Evolutionary conservation across 345 rosid genomes (phyloP).

Genomic region (Arabidopsis suecica): DNA sequence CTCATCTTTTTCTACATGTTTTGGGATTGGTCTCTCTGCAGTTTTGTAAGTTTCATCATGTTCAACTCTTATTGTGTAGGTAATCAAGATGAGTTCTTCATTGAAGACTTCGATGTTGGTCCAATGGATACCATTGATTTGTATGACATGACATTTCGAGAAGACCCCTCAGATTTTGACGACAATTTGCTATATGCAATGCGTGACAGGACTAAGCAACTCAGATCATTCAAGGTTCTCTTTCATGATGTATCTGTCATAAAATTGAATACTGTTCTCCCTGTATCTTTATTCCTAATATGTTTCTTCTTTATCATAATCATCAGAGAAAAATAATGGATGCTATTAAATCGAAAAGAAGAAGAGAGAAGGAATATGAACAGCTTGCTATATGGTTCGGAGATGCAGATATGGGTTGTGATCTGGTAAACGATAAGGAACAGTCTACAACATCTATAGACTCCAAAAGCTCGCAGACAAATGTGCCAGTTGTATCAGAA

Average conservation of each 20-base stretch:
- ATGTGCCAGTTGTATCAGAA: conserved; percentile 33
- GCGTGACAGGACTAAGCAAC: conserved; percentile 50
- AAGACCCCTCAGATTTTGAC: conserved; percentile 57
- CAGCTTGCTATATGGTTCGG: conserved; percentile 80
- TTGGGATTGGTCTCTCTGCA: conserved; percentile 12
- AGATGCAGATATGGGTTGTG: conserved; percentile 55
- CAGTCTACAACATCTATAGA: conserved; percentile 22
- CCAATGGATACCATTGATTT: conserved; percentile 71
- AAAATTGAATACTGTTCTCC: conserved; percentile 7
- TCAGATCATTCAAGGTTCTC: conserved; percentile 74
- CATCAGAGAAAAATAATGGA: conserved; percentile 69
- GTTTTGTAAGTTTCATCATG: conserved; percentile 10
- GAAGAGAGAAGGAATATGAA: conserved; percentile 75
- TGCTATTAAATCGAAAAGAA: conserved; percentile 61
- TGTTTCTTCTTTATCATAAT: conserved; percentile 25
- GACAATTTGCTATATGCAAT: conserved; percentile 56
- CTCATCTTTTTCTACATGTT: conserved; percentile 7
- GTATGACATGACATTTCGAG: conserved; percentile 59
- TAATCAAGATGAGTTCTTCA: conserved; percentile 44
- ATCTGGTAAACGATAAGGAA: conserved; percentile 37
- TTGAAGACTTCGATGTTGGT: conserved; percentile 49
- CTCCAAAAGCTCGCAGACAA: conserved; percentile 36
- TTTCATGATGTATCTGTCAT: conserved; percentile 1
- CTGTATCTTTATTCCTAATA: not conserved
- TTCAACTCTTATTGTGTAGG: conserved; percentile 45